Base-by-base conservation (phyloP, 257 asterid species). In the Salvia hispanica region DNA sequence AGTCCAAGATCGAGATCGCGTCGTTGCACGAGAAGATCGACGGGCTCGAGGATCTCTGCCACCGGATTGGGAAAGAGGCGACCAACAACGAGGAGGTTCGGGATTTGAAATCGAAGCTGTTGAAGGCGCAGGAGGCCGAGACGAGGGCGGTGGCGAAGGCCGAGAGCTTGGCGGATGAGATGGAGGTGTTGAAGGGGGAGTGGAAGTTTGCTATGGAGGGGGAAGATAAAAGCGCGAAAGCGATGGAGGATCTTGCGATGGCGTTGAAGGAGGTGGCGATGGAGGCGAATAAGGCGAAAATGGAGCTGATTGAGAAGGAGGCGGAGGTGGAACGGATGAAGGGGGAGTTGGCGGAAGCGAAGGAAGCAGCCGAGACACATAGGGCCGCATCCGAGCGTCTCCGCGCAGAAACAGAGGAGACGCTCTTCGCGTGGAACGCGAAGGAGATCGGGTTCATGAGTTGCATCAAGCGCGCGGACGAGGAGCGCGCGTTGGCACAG, bases 171-270 rank as follows among this genome's bases (percentile, higher is more conserved):
- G 59, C 10, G 0, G 72, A 74, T 6, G 95, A 93, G 76, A 56
- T 84, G 13, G 73, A 50, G 3, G 16, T 64, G 52, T 74, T 88
- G 0, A 84, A 69, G 62, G 82, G 66, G 18, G 97, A 94, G 47
- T 63, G 80, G 46, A 84, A 74, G 25, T 25, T 77, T 37, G 95
- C 99, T 0, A 68, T 72, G 0, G 82, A 74, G 58, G 96, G 90
- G 0, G 99, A 94, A 74, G 89, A 88, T 50, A 84, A 83, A 66
- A 88, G 85, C 79, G 51, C 76, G 14, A 79, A 84, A 60, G 99
- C 99, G 0, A 84, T 94, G 95, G 97, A 91, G 48, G 99, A 91
- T 52, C 58, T 91, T 53, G 99, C 95, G 0, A 25, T 91, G n/a
- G 95, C 86, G 0, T 69, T 94, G 5, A 85, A 79, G 59, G 97